Base-by-base conservation (phyloP, 495 filamentous ascomycete species). In the Aspergillus mulundensis region DNA sequence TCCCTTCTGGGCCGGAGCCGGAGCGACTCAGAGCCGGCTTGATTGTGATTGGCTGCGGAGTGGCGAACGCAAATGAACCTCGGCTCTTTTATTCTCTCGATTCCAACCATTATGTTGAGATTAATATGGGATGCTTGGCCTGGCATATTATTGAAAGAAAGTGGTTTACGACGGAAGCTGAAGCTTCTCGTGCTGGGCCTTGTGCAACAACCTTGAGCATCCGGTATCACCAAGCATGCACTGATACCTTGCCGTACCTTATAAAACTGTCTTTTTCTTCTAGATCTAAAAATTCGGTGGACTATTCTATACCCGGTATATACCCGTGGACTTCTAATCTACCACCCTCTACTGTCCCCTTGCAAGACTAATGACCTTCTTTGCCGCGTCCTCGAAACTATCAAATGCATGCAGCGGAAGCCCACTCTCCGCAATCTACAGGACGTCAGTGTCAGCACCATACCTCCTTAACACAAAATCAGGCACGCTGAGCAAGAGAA, bases 331-430 rank as follows among this genome's bases (percentile, higher is more conserved):
- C 12, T 3, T 36, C 32, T 36, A 36, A 2, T 36, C 11, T 36
- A 36, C 32, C 7, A 36, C 11, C 7, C 2, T 36, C 32, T 36
- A 36, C 39, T 32, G 21, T 5, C 23, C 43, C 34, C 14, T 53
- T 36, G 87, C 83, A 53, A 94, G 66, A 61, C 85, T 79, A 41
- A 92, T 85, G 4, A 84, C 88, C 71, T 91, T 90, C 61, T 71
- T 74, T 3, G 87, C 88, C 7, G 89, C 91, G 63, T 86, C 85
- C 56, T 90, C 88, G 65, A 96, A 91, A 44, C 87, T 86, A 64
- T 92, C 89, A 72, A 88, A 92, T 0, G 87, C 87, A 66, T 85
- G 83, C 51, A 95, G 69, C 30, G 80, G 79, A 57, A 92, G 72
- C 5, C 87, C 86, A 66, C 87, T 90, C 54, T 89, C 82, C 0